Percentiles rank a stretch among this genome's conserved stretches.
Evolutionary conservation across 2,329 filamentous ascomycete species (phyloP).

Genomic region (Trichoderma endophyticum): DNA sequence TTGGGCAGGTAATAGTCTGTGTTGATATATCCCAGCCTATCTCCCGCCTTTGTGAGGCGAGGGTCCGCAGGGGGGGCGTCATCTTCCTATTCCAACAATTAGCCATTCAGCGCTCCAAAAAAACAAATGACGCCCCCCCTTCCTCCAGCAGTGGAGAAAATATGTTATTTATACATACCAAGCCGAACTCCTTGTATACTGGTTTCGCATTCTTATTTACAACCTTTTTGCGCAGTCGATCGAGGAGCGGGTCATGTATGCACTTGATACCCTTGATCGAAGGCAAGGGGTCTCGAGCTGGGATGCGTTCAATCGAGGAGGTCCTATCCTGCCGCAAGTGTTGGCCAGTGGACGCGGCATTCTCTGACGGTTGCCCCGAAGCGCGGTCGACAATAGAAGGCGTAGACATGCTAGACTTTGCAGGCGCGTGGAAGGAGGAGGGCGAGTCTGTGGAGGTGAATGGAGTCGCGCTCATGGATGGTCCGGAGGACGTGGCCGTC

Average conservation of each 20-base stretch:
- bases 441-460: conserved; percentile 46
- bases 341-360: conserved; percentile 30
- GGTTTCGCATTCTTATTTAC: conserved; percentile 58
- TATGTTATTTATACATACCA: conserved; percentile 58
- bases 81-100: conserved; percentile 69
- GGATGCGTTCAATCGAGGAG: conserved; percentile 41
- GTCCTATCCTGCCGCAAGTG: conserved; percentile 34
- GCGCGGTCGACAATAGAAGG: conserved; percentile 44
- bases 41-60: conserved; percentile 65
- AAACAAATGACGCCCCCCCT: conserved; percentile 60
- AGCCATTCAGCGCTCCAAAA: conserved; percentile 51
- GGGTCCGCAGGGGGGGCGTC: conserved; percentile 78
- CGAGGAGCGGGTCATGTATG: conserved; percentile 59
- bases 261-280: conserved; percentile 56
- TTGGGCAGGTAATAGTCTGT: conserved; percentile 68
- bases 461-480: conserved; percentile 34
- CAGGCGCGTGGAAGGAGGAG: conserved; percentile 44
- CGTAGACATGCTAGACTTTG: conserved; percentile 55
- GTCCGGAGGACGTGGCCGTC: conserved; percentile 42
- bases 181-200: conserved; percentile 61
- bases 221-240: conserved; percentile 46
- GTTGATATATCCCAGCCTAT: conserved; percentile 64
- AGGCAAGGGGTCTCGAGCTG: conserved; percentile 55
- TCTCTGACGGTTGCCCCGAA: conserved; percentile 27
- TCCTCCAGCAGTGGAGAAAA: conserved; percentile 31